These are phyloP conservation scores for Cercospora citrullina DNA, from an alignment of 2,329 filamentous ascomycete species.

Conservation along the genomic window DNA sequence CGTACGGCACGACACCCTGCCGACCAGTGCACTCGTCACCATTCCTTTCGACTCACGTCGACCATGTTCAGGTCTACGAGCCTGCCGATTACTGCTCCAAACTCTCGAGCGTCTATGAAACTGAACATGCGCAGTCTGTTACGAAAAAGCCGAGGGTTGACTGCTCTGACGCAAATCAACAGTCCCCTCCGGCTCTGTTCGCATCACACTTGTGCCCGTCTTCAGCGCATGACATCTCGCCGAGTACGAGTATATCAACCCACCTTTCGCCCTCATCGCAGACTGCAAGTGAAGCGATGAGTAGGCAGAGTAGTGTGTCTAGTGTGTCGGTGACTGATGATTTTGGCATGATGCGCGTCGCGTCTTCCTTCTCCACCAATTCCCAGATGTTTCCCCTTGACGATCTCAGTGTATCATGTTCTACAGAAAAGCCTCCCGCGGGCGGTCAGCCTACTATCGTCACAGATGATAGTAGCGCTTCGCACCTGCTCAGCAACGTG, in stretches of 20 bases:
- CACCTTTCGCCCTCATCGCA: slow-evolving; percentile 33
- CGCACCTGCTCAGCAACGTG: slow-evolving; percentile 31
- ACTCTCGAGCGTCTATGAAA: slow-evolving; percentile 28
- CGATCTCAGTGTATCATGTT: slow-evolving; percentile 30
- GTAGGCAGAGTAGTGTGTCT: slow-evolving; percentile 47
- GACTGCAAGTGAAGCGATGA: slow-evolving; percentile 42
- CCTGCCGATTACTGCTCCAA: slow-evolving; percentile 35
- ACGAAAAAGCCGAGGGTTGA: slow-evolving; percentile 32
- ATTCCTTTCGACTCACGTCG: slow-evolving; percentile 34
- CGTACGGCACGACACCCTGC: slow-evolving; percentile 27
- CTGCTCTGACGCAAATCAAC: slow-evolving; percentile 21
- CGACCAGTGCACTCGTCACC: slow-evolving; percentile 16
- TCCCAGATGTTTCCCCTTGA: slow-evolving; percentile 33
- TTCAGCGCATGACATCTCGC: slow-evolving; percentile 29
- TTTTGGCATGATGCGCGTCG: slow-evolving; percentile 48
- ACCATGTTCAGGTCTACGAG: slow-evolving; percentile 30
- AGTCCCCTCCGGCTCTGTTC: slow-evolving; percentile 21
- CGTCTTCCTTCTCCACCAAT: slow-evolving; percentile 42
- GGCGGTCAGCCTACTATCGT: slow-evolving; percentile 31
- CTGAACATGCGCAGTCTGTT: slow-evolving; percentile 23
- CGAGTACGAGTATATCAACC: slow-evolving; percentile 34
- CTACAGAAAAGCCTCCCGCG: slow-evolving; percentile 29
- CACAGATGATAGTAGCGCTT: slow-evolving; percentile 28
- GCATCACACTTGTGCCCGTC: slow-evolving; percentile 25
- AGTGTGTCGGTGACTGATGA: slow-evolving; percentile 44